Base-by-base conservation (phyloP, 805 yeast genomes). In the Maudiozyma turicensis region DNA sequence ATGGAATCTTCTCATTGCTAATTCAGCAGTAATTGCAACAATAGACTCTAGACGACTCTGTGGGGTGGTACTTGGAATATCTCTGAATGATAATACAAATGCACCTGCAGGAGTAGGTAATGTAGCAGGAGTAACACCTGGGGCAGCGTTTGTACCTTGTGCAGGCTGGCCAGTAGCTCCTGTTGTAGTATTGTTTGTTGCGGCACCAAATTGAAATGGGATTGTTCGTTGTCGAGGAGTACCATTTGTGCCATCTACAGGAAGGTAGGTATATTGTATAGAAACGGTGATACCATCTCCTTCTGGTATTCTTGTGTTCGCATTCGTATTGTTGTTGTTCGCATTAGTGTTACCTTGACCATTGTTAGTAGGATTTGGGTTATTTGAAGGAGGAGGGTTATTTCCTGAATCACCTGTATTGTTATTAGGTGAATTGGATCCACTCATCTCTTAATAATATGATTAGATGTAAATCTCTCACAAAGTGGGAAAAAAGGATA, bases 1-100 rank as follows among this genome's bases (percentile, higher is more conserved):
- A 4, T 78, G 72, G 37, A 83, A 76, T 13, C 86, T 79, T 39
- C 82, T 69, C 61, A 82, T 72, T 1, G 89, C 89, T 64, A 84
- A 73, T 29, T 80, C 79, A 0, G 90, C 82, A 2, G 89, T 88
- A 49, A 84, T 65, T 30, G 82, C 70, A 10, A 84, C 76, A 48
- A 84, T 71, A 35, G 77, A 79, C 57, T 78, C 81, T 33, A 83
- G 69, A 35, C 78, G 72, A 37, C 75, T 74, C n/a, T 81, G 83
- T 47, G 82, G 78, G 32, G 80, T 70, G 50, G 78, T 77, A 14
- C 73, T 65, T 0, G 82, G 76, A 41, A 79, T 79, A 56, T 82
- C 81, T n/a, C 89, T 86, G 32, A 84, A 77, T 40, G 82, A 78
- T 56, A 84, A 66, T 34, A 81, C 73, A 35, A 84, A 67, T 1